These are phyloP conservation scores for Capsicum pubescens DNA, from an alignment of 257 asterid species.

Conservation along the genomic window DNA sequence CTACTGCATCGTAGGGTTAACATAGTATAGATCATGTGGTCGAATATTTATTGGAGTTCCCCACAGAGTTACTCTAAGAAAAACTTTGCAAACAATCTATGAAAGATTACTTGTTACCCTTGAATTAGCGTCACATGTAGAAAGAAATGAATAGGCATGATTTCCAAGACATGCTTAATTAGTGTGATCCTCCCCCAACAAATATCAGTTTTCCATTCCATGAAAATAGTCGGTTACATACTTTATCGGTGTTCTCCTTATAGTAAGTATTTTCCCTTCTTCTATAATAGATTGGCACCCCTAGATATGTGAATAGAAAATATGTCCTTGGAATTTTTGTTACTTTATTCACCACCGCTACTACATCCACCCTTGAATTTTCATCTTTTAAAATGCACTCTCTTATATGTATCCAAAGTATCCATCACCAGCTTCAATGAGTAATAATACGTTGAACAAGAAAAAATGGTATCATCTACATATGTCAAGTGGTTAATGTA, in stretches of 20 bases:
- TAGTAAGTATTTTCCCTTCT: no score
- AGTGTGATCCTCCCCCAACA: background rate
- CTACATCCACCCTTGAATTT: no score
- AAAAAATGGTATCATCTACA: no score
- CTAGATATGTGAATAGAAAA: no score
- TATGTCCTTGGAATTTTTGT: no score
- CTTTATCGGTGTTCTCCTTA: background rate
- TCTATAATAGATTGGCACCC: no score
- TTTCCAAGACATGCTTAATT: background rate
- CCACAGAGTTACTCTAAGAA: background rate
- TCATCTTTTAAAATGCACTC: no score
- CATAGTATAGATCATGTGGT: background rate
- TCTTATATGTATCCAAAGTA: no score
- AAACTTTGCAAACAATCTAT: background rate
- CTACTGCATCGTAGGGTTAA: background rate
- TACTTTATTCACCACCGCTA: no score
- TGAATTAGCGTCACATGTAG: background rate
- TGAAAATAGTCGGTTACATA: background rate
- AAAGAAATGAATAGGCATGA: background rate
- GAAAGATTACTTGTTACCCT: background rate
- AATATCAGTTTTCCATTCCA: background rate
- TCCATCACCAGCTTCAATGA: no score
- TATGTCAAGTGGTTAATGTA: no score
- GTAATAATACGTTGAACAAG: no score
- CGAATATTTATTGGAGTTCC: background rate